Base-by-base conservation (phyloP, 2,329 filamentous ascomycete species). In the Paramyrothecium roridum region DNA sequence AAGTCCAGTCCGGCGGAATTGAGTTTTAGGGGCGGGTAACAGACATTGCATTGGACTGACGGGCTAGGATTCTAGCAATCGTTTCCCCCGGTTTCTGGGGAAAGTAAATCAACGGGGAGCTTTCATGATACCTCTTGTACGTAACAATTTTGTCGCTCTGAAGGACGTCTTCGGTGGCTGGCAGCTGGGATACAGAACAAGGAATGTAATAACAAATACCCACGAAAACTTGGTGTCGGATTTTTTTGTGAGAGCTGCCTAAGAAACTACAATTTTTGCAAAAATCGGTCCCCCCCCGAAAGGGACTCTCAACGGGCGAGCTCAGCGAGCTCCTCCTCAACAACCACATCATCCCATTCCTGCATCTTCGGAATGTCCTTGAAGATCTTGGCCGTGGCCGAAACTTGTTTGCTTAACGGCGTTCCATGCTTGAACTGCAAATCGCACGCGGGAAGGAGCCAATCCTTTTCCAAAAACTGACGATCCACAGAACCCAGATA, bases 11-110 rank as follows among this genome's bases (percentile, higher is more conserved):
- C 55, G 58, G 63, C 59, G 60, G 58, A 59, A 61, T 65, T 51
- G 30, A 22, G 59, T 63, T 62, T 59, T 59, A 56, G 53, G 62
- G 61, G 57, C 59, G 54, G 57, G 60, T 60, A 58, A 59, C 56
- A 63, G 64, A 63, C 67, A 68, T 70, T 68, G 68, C 57, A 59
- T 61, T 59, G 59, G 62, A 30, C 58, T 52, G 62, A 62, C 55
- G 65, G 65, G 59, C 55, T 65, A 60, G 53, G 62, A 63, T 67
- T 67, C 62, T 52, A 46, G 46, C 22, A 61, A 62, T 61, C 56
- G 55, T 55, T 43, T 59, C 53, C 55, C 21, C 33, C 45, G 50
- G 52, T 55, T 45, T 30, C 26, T 30, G 26, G 26, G 26, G 34
- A 37, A 21, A 17, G 49, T 19, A 30, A 30, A 51, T 37, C n/a